Evolutionary conservation across 495 filamentous ascomycete species (phyloP).

Genomic region (Pseudomonodictys pantanalensis): DNA sequence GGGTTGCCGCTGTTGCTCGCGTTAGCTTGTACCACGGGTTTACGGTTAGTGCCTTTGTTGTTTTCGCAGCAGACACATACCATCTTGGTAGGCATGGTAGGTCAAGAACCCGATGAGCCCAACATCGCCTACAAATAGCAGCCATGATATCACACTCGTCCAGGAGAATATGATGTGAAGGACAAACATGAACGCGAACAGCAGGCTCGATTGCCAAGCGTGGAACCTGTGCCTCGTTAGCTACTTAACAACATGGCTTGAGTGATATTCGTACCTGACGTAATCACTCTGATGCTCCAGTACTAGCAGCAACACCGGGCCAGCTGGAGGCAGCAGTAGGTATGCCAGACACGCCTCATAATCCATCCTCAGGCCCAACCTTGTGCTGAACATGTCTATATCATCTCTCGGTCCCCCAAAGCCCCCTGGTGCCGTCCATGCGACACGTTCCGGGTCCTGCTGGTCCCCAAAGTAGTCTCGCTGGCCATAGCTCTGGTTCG

Average conservation of each 20-base stretch:
- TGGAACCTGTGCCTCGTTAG: slow-evolving; percentile 65
- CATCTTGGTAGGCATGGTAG: slow-evolving; percentile 78
- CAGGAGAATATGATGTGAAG: slow-evolving; percentile 83
- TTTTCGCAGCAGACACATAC: too few species aligned
- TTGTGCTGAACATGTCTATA: slow-evolving; percentile 66
- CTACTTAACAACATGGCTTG: background rate
- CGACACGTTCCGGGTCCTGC: slow-evolving; percentile 34
- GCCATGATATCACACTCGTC: slow-evolving; percentile 78
- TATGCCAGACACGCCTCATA: slow-evolving; percentile 92
- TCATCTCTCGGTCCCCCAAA: slow-evolving; percentile 34
- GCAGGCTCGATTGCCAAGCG: slow-evolving; percentile 87
- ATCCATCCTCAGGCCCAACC: slow-evolving; percentile 63
- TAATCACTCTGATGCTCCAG: slow-evolving; percentile 95
- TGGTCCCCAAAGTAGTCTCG: slow-evolving; percentile 32
- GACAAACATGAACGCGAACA: slow-evolving; percentile 82
- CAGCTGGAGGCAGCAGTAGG: slow-evolving; percentile 78
- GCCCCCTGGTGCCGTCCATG: slow-evolving; percentile 33
- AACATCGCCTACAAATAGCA: slow-evolving; percentile 73
- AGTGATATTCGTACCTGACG: slow-evolving; percentile 61
- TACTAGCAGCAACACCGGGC: slow-evolving; percentile 78
- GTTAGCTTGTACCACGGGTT: slow-evolving; percentile 1
- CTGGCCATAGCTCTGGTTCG: background rate
- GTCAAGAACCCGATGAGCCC: slow-evolving; percentile 73
- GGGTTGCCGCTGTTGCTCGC: slow-evolving; percentile 62
- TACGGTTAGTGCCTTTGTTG: background rate